Evolutionary conservation across 495 filamentous ascomycete species (phyloP), one percentile per base, ranked within the genome.

Genomic region (Penicillium soppii): DNA sequence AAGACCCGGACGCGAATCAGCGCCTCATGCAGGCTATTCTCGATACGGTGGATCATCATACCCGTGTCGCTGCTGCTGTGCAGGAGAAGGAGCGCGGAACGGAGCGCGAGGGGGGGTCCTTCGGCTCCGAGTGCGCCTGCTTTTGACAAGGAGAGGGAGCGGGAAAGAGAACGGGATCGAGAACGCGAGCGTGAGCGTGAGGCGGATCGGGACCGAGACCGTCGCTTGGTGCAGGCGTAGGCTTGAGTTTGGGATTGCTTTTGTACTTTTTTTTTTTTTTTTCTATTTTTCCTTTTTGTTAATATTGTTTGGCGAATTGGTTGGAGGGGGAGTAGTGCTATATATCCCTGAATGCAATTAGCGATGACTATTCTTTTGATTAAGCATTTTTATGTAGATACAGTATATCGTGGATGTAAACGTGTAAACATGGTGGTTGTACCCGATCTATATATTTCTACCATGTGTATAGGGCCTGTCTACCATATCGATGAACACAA

Each of bases 21-120:
- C 60, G 71, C n/a, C 44, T 77, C 35, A 73, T 73, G 68, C 74
- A 75, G 57, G 74, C 74, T 16, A 77, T 77, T 26, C 46, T 69
- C 8, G 74, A 77, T 40, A 77, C 74, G 3, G 70, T 74, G 1
- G 71, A 75, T 43, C 73, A 74, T 40, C 73, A 73, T 42, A 52
- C 64, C 6, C 65, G 68, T 6, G 66, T 67, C 22, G 61, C 72
- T 1, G 64, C 71, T 7, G 65, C 68, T 19, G 59, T 66, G n/a
- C 59, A 66, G 16, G 65, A 62, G 33, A 68, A 66, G 30, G 68
- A 68, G 20, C 54, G 63, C 7, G 65, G 60, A 25, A 54, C 44
- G 0, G 65, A 67, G 43, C 58, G 57, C 1, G 26, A 35, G 8
- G 21, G 2, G 43, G 43, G 25, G 5, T 26, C 13, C 8, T n/a